phyloP scores from a whole-genome alignment of 2,329 filamentous ascomycete genomes.

The Chrysoporthe deuterocubensis region DNA sequence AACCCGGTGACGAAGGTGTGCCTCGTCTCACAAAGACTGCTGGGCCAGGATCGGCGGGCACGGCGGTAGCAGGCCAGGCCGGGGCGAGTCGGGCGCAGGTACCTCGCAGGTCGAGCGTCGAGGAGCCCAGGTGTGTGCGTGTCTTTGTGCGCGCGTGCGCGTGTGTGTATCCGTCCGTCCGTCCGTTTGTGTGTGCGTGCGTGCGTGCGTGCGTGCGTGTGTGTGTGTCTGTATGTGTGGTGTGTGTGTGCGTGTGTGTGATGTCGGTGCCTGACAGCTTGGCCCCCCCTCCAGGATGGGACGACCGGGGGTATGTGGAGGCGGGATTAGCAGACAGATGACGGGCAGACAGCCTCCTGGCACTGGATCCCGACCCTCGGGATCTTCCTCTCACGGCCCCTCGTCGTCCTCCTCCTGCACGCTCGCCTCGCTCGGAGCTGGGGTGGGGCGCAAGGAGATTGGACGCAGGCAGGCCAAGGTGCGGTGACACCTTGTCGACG shows the following conservation, averaged over 20 bases:
- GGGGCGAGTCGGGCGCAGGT: slow-evolving; percentile 7
- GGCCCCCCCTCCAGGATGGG: slow-evolving; percentile 16
- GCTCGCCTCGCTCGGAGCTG: slow-evolving; percentile 18
- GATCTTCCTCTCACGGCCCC: slow-evolving; percentile 19
- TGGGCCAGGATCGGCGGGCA: slow-evolving; percentile 11
- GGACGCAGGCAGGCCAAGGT: slow-evolving; percentile 16
- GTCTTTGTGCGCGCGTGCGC: background rate
- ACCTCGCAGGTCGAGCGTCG: slow-evolving; percentile 23
- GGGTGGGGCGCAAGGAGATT: slow-evolving; percentile 20
- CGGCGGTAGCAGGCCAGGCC: slow-evolving; percentile 10
- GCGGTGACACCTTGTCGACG: slow-evolving; percentile 25
- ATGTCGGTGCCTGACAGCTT: slow-evolving; percentile 13
- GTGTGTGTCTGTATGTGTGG: background rate
- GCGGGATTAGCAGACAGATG: slow-evolving; percentile 26
- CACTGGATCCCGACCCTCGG: slow-evolving; percentile 25
- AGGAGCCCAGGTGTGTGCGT: background rate
- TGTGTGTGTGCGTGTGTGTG: slow-evolving; percentile 10
- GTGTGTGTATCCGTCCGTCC: background rate
- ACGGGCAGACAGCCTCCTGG: slow-evolving; percentile 28
- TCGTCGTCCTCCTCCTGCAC: slow-evolving; percentile 12
- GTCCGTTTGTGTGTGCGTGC: background rate
- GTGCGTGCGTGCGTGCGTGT: background rate
- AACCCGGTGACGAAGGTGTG: slow-evolving; percentile 17
- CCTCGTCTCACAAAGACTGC: slow-evolving; percentile 15
- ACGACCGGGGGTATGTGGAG: slow-evolving; percentile 26